A percentile compares a stretch with the other conserved stretches of the same genome.
Evolutionary conservation across 2,329 filamentous ascomycete genomes (phyloP).

Genomic region (Aspergillus sp.): DNA sequence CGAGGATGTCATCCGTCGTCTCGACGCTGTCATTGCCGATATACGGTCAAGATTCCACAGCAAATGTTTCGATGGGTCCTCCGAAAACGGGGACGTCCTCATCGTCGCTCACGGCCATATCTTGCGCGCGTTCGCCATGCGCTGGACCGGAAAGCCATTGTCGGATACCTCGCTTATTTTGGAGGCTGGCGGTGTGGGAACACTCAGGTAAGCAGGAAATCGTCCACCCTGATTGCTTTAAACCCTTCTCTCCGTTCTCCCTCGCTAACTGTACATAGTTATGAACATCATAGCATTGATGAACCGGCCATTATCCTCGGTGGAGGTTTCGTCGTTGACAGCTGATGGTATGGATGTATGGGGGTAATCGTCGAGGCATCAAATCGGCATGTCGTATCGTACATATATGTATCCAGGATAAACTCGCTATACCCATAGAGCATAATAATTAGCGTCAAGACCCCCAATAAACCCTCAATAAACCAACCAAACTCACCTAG

Average conservation of each 20-base stretch:
- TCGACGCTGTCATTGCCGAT: conserved; percentile 72
- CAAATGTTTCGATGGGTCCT: conserved; percentile 55
- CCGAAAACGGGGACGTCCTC: conserved; percentile 60
- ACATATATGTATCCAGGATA: too few relatives aligned
- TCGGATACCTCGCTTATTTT: conserved; percentile 73
- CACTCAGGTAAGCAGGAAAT: conserved; percentile 56
- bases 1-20: conserved; percentile 63
- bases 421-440: not conserved
- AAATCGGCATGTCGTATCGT: not conserved
- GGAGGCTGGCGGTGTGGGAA: conserved; percentile 83
- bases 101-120: conserved; percentile 91
- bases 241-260: too few relatives aligned
- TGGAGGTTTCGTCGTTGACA: conserved; percentile 57
- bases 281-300: conserved; percentile 72
- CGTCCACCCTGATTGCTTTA: too few relatives aligned
- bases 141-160: conserved; percentile 73
- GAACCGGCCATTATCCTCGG: conserved; percentile 78
- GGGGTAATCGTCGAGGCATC: not conserved
- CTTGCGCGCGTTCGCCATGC: conserved; percentile 77
- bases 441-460: not conserved
- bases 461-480: conserved; percentile 3
- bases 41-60: conserved; percentile 64
- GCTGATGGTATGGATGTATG: too few relatives aligned
- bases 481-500: not conserved
- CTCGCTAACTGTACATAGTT: conserved; percentile 44